Evolutionary conservation across 2,329 filamentous ascomycete genomes (phyloP), one percentile per base, ranked within the genome.

Genomic region (Thermothelomyces thermophilus): DNA sequence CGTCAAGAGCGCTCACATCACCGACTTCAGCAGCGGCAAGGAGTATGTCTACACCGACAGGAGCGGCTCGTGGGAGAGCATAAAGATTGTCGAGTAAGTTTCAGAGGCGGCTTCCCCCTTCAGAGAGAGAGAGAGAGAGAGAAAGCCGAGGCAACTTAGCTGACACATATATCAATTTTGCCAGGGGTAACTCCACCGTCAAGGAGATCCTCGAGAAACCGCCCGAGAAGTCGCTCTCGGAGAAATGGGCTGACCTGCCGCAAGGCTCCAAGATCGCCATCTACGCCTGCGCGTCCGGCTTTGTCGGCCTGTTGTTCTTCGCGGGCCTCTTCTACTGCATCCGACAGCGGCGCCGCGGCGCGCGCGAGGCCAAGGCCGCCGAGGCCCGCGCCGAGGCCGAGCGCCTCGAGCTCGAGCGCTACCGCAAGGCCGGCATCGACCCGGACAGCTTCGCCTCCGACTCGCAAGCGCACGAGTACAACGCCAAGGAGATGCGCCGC

Each of bases 1-100:
- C 53, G 76, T 91, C 56, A 79, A 86, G 72, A 79, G 74, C 26
- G 71, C 71, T 11, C 63, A 63, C 16, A 64, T 80, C 2, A 69
- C 80, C 47, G 79, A 83, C 58, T 80, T 77, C 68, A 79, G 77
- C 61, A 77, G 73, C 43, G 79, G 81, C 41, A 79, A 79, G 58
- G 77, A 80, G 58, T 90, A 90, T 63, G 67, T 74, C 40, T 90
- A 80, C 59, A 72, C 73, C 22, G 84, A 86, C 61, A 69, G 70
- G 34, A 71, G 74, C 1, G 86, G 86, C 45, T 70, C 68, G 46
- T 86, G 73, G 71, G 60, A 83, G 60, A 85, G 82, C 68, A 86
- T 87, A 64, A 72, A 83, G 57, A 64, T 76, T 28, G 65, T 70
- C 48, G 63, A 64, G 76, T 81, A 70, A 70, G 76, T 71, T 44